Evolutionary conservation across 2,329 filamentous ascomycete genomes (phyloP).

Genomic region (Ophiocordyceps camponoti-saundersi): DNA sequence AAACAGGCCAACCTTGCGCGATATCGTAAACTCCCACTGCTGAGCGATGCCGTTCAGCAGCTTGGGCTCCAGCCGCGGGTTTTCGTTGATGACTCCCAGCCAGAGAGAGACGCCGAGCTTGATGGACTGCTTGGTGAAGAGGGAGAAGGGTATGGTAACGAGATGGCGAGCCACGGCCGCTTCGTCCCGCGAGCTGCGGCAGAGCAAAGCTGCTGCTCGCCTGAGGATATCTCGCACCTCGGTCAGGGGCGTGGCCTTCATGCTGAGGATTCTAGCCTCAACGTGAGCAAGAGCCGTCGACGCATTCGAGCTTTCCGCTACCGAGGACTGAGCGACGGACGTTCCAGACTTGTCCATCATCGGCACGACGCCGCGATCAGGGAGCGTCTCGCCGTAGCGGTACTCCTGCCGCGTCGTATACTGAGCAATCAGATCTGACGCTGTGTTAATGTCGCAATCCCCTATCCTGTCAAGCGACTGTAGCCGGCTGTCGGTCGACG

Average conservation of each 20-base stretch:
- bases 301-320: slow-evolving; percentile 38
- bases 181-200: slow-evolving; percentile 57
- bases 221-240: slow-evolving; percentile 71
- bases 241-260: slow-evolving; percentile 51
- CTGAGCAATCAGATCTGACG: slow-evolving; percentile 90
- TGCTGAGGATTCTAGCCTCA: slow-evolving; percentile 50
- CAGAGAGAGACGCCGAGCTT: slow-evolving; percentile 90
- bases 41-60: slow-evolving; percentile 76
- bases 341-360: slow-evolving; percentile 36
- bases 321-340: slow-evolving; percentile 32
- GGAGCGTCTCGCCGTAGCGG: slow-evolving; percentile 62
- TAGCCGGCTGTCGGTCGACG: slow-evolving; percentile 70
- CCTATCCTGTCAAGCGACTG: slow-evolving; percentile 63
- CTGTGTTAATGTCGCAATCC: slow-evolving; percentile 67
- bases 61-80: slow-evolving; percentile 70
- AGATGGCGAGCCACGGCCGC: slow-evolving; percentile 71
- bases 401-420: slow-evolving; percentile 97
- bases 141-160: slow-evolving; percentile 78
- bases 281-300: slow-evolving; percentile 55
- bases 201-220: slow-evolving; percentile 72
- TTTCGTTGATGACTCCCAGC: slow-evolving; percentile 95
- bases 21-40: slow-evolving; percentile 77
- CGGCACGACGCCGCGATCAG: slow-evolving; percentile 51
- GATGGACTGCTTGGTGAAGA: slow-evolving; percentile 91
- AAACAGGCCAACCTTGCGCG: slow-evolving; percentile 67